These are phyloP conservation scores for Phascolomyces articulosus DNA, from an alignment of 371 early-diverging fungal genomes.

Conservation along the genomic window DNA sequence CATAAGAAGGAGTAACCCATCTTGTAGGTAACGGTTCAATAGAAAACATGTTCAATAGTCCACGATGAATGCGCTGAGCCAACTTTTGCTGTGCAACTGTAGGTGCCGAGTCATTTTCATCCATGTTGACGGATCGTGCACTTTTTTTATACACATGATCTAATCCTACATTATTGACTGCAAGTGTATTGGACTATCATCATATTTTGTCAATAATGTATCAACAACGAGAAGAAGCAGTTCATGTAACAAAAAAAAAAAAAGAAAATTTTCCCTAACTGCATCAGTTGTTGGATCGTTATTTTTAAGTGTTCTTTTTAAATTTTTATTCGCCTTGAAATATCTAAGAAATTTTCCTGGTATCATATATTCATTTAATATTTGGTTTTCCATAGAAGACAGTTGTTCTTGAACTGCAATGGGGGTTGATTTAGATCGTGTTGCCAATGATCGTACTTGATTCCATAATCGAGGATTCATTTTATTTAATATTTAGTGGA, in stretches of 20 bases:
- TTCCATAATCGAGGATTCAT: conserved; percentile 2
- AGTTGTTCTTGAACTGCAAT: not conserved
- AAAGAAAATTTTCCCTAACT: not conserved
- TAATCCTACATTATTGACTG: not conserved
- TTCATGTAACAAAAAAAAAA: not conserved
- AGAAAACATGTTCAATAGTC: conserved; percentile 34
- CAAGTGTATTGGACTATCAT: not conserved
- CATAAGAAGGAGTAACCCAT: conserved; percentile 25
- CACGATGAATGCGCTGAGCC: conserved; percentile 39
- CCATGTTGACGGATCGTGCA: conserved; percentile 24
- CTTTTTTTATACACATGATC: conserved; percentile 28
- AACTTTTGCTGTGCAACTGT: conserved; percentile 34
- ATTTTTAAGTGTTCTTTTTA: not conserved
- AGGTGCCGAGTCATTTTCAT: conserved; percentile 35
- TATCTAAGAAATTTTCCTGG: conserved; percentile 38
- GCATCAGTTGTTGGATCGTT: not conserved
- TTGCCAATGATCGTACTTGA: not conserved
- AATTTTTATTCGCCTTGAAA: conserved; percentile 23
- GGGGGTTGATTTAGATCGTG: not conserved
- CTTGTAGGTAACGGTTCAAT: conserved; percentile 33
- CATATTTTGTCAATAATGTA: no score
- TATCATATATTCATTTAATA: conserved; percentile 37
- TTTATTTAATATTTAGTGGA: not conserved
- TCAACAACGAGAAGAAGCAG: no score
- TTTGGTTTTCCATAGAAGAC: conserved; percentile 2